These are phyloP conservation scores for Zygoascus flipseniorum DNA, from an alignment of 805 yeast genomes.

Conservation along the genomic window DNA sequence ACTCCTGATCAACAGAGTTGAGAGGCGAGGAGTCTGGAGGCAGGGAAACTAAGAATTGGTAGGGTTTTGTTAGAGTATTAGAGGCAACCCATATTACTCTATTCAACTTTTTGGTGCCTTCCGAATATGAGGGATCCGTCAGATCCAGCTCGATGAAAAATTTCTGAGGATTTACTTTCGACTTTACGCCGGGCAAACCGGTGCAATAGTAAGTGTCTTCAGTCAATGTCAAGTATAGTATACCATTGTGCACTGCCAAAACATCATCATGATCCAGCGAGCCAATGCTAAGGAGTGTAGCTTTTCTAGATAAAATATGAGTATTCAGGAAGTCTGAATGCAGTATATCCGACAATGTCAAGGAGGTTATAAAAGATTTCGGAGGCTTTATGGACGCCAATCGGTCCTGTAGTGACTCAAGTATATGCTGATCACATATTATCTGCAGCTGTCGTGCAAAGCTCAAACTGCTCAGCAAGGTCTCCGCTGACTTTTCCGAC, in stretches of 20 bases:
- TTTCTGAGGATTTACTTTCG: constrained; percentile 13
- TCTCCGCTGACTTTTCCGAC: constrained; percentile 26
- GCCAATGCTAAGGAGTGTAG: constrained; percentile 9
- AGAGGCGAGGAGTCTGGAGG: neutral
- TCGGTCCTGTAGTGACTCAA: neutral
- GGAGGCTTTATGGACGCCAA: neutral
- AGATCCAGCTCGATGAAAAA: constrained; percentile 9
- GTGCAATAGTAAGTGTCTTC: constrained; percentile 25
- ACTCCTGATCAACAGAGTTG: neutral
- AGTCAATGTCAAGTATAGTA: constrained; percentile 25
- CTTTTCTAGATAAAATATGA: neutral
- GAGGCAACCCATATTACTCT: constrained; percentile 17
- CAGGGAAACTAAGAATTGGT: neutral
- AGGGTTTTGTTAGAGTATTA: constrained; percentile 12
- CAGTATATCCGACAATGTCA: neutral
- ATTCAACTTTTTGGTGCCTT: constrained; percentile 9
- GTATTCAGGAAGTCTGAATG: neutral
- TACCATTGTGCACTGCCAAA: constrained; percentile 23
- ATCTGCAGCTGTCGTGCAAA: neutral
- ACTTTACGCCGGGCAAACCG: constrained; percentile 28
- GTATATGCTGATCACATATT: neutral
- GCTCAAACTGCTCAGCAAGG: neutral
- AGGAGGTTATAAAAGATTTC: neutral
- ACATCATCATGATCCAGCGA: constrained; percentile 27
- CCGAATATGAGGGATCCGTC: neutral